Evolutionary conservation across 2,329 filamentous ascomycete species (phyloP).

Genomic region (Fusarium algeriense): DNA sequence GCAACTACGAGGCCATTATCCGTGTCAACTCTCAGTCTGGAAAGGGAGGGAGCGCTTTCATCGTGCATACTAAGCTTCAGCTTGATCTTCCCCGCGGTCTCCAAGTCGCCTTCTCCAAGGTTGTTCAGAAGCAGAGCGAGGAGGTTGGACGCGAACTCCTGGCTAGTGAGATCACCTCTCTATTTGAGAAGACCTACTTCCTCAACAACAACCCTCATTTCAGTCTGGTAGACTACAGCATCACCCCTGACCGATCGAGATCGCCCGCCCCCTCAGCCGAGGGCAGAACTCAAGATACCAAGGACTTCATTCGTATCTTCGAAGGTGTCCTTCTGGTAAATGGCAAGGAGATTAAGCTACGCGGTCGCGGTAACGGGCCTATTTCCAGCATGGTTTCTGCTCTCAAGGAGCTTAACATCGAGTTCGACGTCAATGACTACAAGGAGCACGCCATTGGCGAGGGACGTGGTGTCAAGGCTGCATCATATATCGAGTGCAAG

Average conservation of each 20-base stretch:
- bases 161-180: conserved; percentile 82
- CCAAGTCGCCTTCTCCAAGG: conserved; percentile 88
- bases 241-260: conserved; percentile 82
- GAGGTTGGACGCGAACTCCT: conserved; percentile 84
- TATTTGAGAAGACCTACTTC: conserved; percentile 93
- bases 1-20: conserved; percentile 98
- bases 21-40: conserved; percentile 97
- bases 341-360: conserved; percentile 80
- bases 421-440: conserved; percentile 93
- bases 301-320: conserved; percentile 84
- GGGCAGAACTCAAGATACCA: conserved; percentile 80
- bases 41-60: conserved; percentile 95
- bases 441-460: conserved; percentile 92
- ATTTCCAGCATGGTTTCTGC: conserved; percentile 90
- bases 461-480: conserved; percentile 88
- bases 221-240: conserved; percentile 89
- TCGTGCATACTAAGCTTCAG: conserved; percentile 88
- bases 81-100: conserved; percentile 93
- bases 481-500: conserved; percentile 92
- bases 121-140: conserved; percentile 88
- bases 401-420: conserved; percentile 80
- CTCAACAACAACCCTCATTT: conserved; percentile 87
- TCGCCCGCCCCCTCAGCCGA: conserved; percentile 77
- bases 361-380: conserved; percentile 87
- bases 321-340: conserved; percentile 87